Evolutionary conservation across 345 rosid genomes (phyloP), one percentile per base, ranked within the genome.

Genomic region (Sapria himalayana): DNA sequence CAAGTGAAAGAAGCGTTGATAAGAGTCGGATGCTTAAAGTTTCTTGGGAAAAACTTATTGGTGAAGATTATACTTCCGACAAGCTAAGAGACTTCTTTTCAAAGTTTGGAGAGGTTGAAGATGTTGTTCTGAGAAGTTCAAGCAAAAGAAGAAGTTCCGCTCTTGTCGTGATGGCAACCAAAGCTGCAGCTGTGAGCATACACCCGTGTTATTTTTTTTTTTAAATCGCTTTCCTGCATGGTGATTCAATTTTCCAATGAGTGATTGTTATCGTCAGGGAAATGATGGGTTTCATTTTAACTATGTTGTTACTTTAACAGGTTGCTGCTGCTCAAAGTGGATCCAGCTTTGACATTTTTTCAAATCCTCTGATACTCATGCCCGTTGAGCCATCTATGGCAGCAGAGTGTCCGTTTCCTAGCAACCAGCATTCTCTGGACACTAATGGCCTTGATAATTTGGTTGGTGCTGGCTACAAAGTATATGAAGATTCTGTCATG

Each of bases 81-180:
- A 73, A 73, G 62, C 57, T 81, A 25, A 71, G 60, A 59, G 70
- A 72, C 46, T 27, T 78, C 39, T 76, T 86, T 56, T 70, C 78
- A 1, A 59, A 50, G 59, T 76, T 86, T 71, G 97, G 92, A 33
- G 56, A 43, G 17, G 85, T 86, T 32, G 94, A 81, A 52, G 97
- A 81, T 46, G 67, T 81, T 7, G 79, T 81, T 15, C 70, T 74
- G 2, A 70, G 60, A 51, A 78, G 72, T 55, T 57, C 71, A 35
- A n/a, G n/a, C n/a, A 80, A 77, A 73, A 80, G 67, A 57, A 81
- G 61, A 50, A 60, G 80, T 13, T 78, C 89, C 21, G 97, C 92
- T 0, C 66, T 86, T 42, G 61, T 86, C 41, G 89, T 78, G 18
- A 81, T 86, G 92, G 56, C 72, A 48, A 65, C 70, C 15, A 76